Evolutionary conservation across 495 filamentous ascomycete genomes (phyloP).

Genomic region (Parmelia sp.): DNA sequence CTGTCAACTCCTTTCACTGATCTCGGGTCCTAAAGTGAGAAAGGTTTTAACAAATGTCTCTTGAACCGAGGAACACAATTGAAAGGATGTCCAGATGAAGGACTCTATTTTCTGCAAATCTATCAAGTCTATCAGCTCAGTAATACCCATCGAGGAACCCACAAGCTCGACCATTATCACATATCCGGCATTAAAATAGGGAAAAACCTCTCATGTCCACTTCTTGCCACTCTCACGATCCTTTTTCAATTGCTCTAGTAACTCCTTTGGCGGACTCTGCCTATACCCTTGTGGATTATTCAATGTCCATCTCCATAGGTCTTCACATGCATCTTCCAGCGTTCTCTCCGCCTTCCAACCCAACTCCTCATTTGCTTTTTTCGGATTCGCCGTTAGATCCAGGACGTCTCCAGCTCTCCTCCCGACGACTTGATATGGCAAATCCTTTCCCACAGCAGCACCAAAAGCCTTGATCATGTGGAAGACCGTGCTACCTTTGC

Average conservation of each 20-base stretch:
- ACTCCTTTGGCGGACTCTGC: slow-evolving; percentile 77
- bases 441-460: slow-evolving; percentile 70
- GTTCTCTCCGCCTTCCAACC: slow-evolving; percentile 87
- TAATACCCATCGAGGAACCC: background rate
- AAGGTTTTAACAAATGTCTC: background rate
- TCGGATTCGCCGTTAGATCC: slow-evolving; percentile 88
- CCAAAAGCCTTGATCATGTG: slow-evolving; percentile 97
- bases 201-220: background rate
- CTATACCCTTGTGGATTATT: slow-evolving; percentile 96
- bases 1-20: background rate
- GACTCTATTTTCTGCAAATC: background rate
- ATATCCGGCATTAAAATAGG: background rate
- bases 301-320: slow-evolving; percentile 90
- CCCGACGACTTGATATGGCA: slow-evolving; percentile 80
- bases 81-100: background rate
- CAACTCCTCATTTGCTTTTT: slow-evolving; percentile 78
- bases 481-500: slow-evolving; percentile 88
- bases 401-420: slow-evolving; percentile 86
- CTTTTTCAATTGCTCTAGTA: slow-evolving; percentile 67
- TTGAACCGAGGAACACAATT: background rate
- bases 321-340: slow-evolving; percentile 85
- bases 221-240: slow-evolving; percentile 27
- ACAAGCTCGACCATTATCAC: background rate
- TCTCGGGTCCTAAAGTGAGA: too few species aligned
- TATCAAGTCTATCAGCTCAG: background rate